Evolutionary conservation across 2,329 filamentous ascomycete genomes (phyloP).

Genomic region (Daldinia sp.): DNA sequence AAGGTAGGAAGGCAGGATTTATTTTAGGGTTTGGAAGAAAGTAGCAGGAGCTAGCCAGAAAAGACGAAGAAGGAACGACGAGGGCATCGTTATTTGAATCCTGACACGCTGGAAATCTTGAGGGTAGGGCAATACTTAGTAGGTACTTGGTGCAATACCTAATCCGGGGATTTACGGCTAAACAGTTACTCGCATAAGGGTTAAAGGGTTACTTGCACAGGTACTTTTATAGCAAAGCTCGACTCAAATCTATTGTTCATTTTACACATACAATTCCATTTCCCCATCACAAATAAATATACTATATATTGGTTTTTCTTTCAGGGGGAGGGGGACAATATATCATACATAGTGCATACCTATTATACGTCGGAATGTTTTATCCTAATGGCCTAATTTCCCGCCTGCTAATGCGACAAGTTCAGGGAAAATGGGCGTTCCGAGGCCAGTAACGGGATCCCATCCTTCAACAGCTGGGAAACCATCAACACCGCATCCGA

Average conservation of each 20-base stretch:
- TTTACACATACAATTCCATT: no score
- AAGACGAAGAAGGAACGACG: not conserved
- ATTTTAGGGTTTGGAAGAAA: no score
- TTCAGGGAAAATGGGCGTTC: conserved; percentile 46
- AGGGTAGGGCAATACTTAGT: not conserved
- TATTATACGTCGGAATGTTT: not conserved
- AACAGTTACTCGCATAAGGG: not conserved
- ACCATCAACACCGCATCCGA: conserved; percentile 48
- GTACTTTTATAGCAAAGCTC: no score
- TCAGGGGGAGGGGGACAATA: no score
- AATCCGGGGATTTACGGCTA: not conserved
- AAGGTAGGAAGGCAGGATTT: no score
- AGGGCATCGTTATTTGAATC: no score
- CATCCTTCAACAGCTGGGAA: conserved; percentile 47
- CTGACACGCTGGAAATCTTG: not conserved
- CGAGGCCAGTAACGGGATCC: conserved; percentile 50
- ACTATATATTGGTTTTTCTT: not conserved
- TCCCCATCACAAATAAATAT: not conserved
- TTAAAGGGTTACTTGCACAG: not conserved
- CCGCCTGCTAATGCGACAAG: conserved; percentile 41
- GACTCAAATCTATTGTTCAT: no score
- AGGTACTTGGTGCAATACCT: not conserved
- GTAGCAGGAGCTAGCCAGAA: no score
- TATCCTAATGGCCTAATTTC: conserved; percentile 29
- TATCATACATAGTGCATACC: not conserved